phyloP scores from a whole-genome alignment of 208 protist species.

The Trypanosoma conorhini region DNA sequence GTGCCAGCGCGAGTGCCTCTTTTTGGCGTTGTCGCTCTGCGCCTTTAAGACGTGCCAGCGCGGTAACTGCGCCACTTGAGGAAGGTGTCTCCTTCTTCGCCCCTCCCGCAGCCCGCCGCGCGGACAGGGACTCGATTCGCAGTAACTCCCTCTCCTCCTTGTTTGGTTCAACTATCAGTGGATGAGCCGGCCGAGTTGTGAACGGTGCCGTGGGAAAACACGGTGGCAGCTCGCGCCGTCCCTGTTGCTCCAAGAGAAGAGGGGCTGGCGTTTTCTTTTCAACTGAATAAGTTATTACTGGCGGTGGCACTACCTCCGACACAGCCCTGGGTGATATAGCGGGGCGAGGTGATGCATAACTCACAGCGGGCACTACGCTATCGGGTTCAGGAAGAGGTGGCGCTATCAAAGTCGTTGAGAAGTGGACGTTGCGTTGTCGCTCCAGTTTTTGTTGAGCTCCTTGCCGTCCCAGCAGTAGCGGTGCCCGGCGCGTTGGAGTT shows the following conservation, averaged over 20 bases:
- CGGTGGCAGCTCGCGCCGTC: neutral
- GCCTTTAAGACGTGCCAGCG: constrained; percentile 31
- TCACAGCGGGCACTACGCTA: neutral
- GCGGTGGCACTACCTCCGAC: neutral
- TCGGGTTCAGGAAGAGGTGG: constrained; percentile 3
- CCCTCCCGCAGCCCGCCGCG: constrained; percentile 5
- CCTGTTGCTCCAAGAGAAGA: neutral
- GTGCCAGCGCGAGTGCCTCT: constrained; percentile 4
- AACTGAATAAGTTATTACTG: neutral
- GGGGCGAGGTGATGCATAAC: neutral
- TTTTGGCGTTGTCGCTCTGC: constrained; percentile 20
- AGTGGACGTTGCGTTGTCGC: constrained; percentile 7
- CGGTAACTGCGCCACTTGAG: constrained; percentile 7
- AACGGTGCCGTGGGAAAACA: neutral
- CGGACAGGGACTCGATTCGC: constrained; percentile 35
- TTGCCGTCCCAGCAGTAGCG: neutral
- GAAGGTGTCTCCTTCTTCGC: neutral
- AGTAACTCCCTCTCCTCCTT: constrained; percentile 46
- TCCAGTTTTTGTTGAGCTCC: neutral
- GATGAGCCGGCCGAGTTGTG: constrained; percentile 28
- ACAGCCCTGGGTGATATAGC: neutral
- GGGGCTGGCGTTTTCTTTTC: neutral
- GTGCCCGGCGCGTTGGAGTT: neutral
- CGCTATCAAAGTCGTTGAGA: constrained; percentile 15
- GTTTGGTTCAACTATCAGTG: constrained; percentile 34